phyloP scores from a whole-genome alignment of 2,329 filamentous ascomycete genomes.

The Leptosphaerulina australis region DNA sequence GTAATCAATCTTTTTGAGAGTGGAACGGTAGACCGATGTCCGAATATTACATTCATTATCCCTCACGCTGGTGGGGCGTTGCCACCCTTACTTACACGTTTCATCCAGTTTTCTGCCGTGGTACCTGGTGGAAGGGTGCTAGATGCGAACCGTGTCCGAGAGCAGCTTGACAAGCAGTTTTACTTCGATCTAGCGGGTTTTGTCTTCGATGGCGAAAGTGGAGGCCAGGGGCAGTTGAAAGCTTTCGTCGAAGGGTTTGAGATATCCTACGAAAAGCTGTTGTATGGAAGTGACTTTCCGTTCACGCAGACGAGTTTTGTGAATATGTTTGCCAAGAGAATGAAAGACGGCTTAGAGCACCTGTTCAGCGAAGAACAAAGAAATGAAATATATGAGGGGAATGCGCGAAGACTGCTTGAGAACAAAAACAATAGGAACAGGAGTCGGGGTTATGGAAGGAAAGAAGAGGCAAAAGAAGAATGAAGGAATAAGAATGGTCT shows the following conservation, averaged over 20 bases:
- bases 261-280: constrained; percentile 46
- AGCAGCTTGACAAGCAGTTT: constrained; percentile 50
- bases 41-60: constrained; percentile 56
- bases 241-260: constrained; percentile 54
- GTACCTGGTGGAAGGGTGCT: constrained; percentile 45
- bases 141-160: constrained; percentile 35
- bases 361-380: constrained; percentile 48
- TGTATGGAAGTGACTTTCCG: constrained; percentile 62
- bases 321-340: constrained; percentile 45
- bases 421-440: not conserved
- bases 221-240: constrained; percentile 52
- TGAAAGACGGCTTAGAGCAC: constrained; percentile 51
- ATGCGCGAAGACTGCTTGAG: constrained; percentile 45
- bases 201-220: constrained; percentile 51
- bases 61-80: constrained; percentile 57
- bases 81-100: constrained; percentile 54
- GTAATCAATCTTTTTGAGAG: constrained; percentile 57
- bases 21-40: constrained; percentile 55
- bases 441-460: not conserved
- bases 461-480: not conserved
- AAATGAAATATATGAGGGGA: constrained; percentile 47
- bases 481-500: constrained; percentile 1
- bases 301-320: constrained; percentile 54
- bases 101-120: constrained; percentile 49
- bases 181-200: constrained; percentile 62